phyloP scores from a whole-genome alignment of 2,329 filamentous ascomycete species.

The Beauveria bassiana region DNA sequence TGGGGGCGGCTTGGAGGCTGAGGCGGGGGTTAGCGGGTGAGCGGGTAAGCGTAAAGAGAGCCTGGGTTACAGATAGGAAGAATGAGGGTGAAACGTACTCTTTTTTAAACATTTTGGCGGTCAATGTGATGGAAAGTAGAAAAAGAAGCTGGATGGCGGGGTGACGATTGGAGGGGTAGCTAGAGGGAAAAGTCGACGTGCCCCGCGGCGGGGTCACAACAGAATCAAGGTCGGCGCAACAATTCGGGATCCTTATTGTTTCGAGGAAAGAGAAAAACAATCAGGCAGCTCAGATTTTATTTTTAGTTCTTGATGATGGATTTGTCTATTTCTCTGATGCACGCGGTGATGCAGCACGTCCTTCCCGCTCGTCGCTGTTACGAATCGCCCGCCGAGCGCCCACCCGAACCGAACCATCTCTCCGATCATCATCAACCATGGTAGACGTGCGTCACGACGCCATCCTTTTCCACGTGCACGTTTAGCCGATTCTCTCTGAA shows the following conservation, averaged over 20 bases:
- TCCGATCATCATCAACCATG: constrained; percentile 49
- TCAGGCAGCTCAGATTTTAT: background rate
- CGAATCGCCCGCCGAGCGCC: background rate
- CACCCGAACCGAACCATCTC: background rate
- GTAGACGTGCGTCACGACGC: constrained; percentile 51
- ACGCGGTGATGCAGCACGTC: background rate
- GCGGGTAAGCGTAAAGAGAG: no score
- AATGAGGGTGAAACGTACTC: constrained; percentile 49
- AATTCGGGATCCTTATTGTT: no score
- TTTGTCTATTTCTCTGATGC: background rate
- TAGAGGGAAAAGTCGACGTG: constrained; percentile 11
- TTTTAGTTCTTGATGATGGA: no score
- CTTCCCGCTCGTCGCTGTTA: background rate
- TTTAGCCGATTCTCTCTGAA: constrained; percentile 48
- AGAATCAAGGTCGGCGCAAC: background rate
- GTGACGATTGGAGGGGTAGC: constrained; percentile 4
- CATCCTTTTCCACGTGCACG: constrained; percentile 51
- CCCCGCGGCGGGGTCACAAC: constrained; percentile 16
- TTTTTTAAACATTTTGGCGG: constrained; percentile 78
- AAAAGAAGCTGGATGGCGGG: constrained; percentile 13
- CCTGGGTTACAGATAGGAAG: background rate
- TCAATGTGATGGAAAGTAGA: constrained; percentile 10
- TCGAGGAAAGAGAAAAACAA: background rate
- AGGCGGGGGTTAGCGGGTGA: constrained; percentile 15
- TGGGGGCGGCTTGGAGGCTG: constrained; percentile 69